A percentile compares a stretch with the other conserved stretches of the same genome.
These are phyloP conservation scores for Syncephalastrum racemosum DNA, from an alignment of 371 early-diverging fungal species.

Conservation along the genomic window DNA sequence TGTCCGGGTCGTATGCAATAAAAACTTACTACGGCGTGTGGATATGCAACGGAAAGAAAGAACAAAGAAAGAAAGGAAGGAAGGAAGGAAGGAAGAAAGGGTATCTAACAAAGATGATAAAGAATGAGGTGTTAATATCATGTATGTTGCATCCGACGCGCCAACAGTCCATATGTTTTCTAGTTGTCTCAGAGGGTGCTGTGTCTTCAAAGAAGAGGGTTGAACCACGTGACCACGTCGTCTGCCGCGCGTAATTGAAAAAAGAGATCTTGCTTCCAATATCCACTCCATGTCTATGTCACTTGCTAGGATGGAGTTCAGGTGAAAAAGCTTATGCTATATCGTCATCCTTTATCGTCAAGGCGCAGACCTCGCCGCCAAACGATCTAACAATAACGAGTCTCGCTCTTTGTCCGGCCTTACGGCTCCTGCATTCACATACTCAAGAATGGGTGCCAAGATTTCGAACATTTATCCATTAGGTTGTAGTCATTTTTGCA, in stretches of 20 bases:
- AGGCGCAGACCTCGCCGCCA: slow-evolving; percentile 15
- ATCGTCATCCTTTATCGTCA: slow-evolving; percentile 49
- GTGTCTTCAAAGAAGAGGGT: background rate
- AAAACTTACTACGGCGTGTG: background rate
- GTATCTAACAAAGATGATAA: background rate
- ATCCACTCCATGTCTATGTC: slow-evolving; percentile 1
- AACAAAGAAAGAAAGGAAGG: too few species aligned
- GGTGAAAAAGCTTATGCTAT: slow-evolving; percentile 27
- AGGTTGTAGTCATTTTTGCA: background rate
- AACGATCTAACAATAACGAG: slow-evolving; percentile 41
- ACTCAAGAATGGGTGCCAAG: slow-evolving; percentile 39
- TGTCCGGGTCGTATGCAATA: too few species aligned
- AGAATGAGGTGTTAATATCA: background rate
- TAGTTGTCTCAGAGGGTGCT: background rate
- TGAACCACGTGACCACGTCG: background rate
- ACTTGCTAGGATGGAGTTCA: slow-evolving; percentile 22
- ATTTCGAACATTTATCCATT: slow-evolving; percentile 40
- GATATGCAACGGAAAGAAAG: background rate
- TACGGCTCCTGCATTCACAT: slow-evolving; percentile 34
- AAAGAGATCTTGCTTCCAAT: background rate
- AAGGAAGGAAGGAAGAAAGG: too few species aligned
- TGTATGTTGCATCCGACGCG: background rate
- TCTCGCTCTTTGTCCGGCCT: slow-evolving; percentile 45
- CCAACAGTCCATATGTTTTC: background rate
- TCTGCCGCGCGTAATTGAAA: background rate